These are phyloP conservation scores for Lactarius sp. DNA, from an alignment of 768 basidiomycete species.

Conservation along the genomic window DNA sequence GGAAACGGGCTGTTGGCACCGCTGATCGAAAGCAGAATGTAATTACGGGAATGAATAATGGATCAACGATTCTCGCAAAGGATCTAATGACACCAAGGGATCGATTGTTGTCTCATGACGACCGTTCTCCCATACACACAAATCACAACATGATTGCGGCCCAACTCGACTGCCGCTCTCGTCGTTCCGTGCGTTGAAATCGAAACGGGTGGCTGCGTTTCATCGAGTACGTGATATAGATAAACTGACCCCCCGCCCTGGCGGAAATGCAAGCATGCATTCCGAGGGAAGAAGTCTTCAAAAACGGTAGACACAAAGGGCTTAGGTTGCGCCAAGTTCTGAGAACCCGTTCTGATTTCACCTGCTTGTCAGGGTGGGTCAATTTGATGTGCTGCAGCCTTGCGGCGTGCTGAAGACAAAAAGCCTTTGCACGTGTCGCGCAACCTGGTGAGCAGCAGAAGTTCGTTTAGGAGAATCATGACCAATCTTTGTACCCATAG, in stretches of 20 bases:
- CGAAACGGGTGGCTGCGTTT: slow-evolving; percentile 16
- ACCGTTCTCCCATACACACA: slow-evolving; percentile 9
- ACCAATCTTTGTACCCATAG: slow-evolving; percentile 15
- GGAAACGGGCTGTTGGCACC: slow-evolving; percentile 21
- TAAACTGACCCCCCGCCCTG: slow-evolving; percentile 13
- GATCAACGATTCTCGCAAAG: slow-evolving; percentile 14
- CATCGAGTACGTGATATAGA: slow-evolving; percentile 24
- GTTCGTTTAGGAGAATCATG: slow-evolving; percentile 18
- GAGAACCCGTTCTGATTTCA: slow-evolving; percentile 19
- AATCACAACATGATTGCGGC: slow-evolving; percentile 11
- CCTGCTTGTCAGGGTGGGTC: slow-evolving; percentile 17
- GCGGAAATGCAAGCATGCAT: slow-evolving; percentile 11
- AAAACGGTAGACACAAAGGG: slow-evolving; percentile 24
- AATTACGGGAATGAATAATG: slow-evolving; percentile 12
- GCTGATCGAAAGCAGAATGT: slow-evolving; percentile 21
- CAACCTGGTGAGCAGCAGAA: slow-evolving; percentile 9
- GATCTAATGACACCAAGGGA: slow-evolving; percentile 4
- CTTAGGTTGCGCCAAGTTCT: slow-evolving; percentile 17
- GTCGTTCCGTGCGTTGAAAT: not conserved
- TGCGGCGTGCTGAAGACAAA: slow-evolving; percentile 23
- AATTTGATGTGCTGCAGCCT: slow-evolving; percentile 25
- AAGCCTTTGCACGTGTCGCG: slow-evolving; percentile 17
- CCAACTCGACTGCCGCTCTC: slow-evolving; percentile 10
- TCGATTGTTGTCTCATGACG: slow-evolving; percentile 6
- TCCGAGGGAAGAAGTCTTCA: slow-evolving; percentile 12